Conservation (phyloP, 495 filamentous ascomycete genomes). For the Haplographium delicatum region DNA sequence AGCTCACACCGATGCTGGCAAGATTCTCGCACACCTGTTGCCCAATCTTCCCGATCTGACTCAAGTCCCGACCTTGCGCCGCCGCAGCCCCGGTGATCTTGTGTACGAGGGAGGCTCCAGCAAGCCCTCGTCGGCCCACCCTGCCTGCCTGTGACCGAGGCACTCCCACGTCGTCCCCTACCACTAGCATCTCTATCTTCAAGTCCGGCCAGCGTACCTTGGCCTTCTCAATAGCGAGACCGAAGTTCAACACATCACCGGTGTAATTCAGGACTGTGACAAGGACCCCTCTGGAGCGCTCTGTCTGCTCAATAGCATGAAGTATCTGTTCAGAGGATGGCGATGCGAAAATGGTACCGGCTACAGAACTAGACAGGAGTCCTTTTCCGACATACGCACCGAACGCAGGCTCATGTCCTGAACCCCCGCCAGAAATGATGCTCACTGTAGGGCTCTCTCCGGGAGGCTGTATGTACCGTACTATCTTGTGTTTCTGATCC, state of each 20-base stretch:
- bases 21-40: slow-evolving; percentile 64
- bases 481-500: too few relatives aligned
- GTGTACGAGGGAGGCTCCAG: slow-evolving; percentile 77
- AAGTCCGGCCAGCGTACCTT: slow-evolving; percentile 58
- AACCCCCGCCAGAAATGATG: slow-evolving; percentile 67
- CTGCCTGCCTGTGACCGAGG: slow-evolving; percentile 75
- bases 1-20: slow-evolving; percentile 72
- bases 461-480: too few relatives aligned
- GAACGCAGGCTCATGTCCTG: slow-evolving; percentile 65
- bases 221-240: slow-evolving; percentile 86
- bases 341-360: slow-evolving; percentile 69
- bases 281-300: slow-evolving; percentile 51
- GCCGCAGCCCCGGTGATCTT: slow-evolving; percentile 86
- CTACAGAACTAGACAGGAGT: slow-evolving; percentile 61
- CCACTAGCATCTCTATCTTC: slow-evolving; percentile 80
- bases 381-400: slow-evolving; percentile 37
- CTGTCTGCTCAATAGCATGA: slow-evolving; percentile 45
- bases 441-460: too few relatives aligned
- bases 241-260: slow-evolving; percentile 88
- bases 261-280: slow-evolving; percentile 60
- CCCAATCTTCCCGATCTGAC: slow-evolving; percentile 67
- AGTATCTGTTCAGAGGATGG: slow-evolving; percentile 65
- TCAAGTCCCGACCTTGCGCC: slow-evolving; percentile 50
- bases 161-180: slow-evolving; percentile 88
- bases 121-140: slow-evolving; percentile 84